Percentiles rank a stretch among this genome's conserved stretches.
Conservation (phyloP, 2,329 filamentous ascomycete genomes). For the Fusarium staphyleae region DNA sequence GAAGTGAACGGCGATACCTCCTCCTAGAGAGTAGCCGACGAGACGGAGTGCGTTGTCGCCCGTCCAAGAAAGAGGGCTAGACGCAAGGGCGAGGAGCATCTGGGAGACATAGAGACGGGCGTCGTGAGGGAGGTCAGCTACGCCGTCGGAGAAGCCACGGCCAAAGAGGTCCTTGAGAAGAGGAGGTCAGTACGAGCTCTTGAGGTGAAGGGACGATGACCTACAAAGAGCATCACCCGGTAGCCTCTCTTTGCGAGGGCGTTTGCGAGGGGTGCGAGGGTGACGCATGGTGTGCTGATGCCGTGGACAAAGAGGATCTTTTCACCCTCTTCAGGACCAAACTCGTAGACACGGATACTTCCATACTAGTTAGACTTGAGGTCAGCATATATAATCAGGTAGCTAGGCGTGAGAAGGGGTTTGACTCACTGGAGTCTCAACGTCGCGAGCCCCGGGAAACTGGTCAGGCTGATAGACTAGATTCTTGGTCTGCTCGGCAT, state of each 20-base stretch:
- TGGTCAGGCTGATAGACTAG: constrained; percentile 70
- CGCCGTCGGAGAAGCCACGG: constrained; percentile 70
- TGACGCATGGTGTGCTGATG: constrained; percentile 82
- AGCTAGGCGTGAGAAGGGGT: not conserved
- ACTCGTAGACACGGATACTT: constrained; percentile 80
- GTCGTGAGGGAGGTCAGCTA: constrained; percentile 73
- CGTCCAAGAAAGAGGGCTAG: constrained; percentile 74
- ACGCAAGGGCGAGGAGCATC: constrained; percentile 73
- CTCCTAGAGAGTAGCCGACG: constrained; percentile 83
- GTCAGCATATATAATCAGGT: constrained; percentile 6
- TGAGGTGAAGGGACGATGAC: constrained; percentile 32
- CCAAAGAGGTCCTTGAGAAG: constrained; percentile 68
- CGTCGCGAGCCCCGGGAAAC: constrained; percentile 76
- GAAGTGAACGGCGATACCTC: constrained; percentile 78
- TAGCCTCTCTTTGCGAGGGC: constrained; percentile 72
- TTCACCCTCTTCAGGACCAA: constrained; percentile 74
- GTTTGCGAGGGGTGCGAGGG: constrained; percentile 71
- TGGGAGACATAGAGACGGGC: constrained; percentile 76
- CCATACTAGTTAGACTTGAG: constrained; percentile 64
- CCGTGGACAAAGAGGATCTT: constrained; percentile 84
- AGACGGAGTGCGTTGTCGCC: constrained; percentile 66
- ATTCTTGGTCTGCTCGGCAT: constrained; percentile 48
- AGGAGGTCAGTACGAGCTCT: constrained; percentile 5
- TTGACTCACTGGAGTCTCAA: constrained; percentile 66
- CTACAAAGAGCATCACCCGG: constrained; percentile 79